Conservation (phyloP, 2,329 filamentous ascomycete species). For the Epichloe glyceriae region DNA sequence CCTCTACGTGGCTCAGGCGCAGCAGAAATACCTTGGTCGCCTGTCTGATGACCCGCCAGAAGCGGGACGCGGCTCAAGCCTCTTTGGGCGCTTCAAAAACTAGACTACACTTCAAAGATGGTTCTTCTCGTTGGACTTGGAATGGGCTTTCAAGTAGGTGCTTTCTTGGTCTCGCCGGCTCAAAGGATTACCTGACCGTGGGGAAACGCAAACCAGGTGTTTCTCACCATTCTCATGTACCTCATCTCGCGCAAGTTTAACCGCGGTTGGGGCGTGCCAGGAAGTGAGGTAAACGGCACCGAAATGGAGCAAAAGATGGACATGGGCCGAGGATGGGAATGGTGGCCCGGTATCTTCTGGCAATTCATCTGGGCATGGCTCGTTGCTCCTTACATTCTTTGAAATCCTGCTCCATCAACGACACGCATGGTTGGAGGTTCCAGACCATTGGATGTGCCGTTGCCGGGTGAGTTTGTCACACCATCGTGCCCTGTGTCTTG, state of each 20-base stretch:
- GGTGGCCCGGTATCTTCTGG: conserved; percentile 50
- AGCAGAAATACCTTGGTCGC: conserved; percentile 21
- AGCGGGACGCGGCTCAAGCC: conserved; percentile 12
- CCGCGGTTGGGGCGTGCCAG: conserved; percentile 42
- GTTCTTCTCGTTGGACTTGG: conserved; percentile 37
- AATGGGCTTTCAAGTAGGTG: conserved; percentile 40
- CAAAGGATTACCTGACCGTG: background rate
- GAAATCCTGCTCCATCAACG: conserved; percentile 46
- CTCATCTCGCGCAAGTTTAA: conserved; percentile 31
- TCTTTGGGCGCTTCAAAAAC: conserved; percentile 17
- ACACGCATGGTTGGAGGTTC: conserved; percentile 50
- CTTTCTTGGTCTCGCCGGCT: background rate
- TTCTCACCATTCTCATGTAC: conserved; percentile 45
- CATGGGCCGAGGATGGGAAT: conserved; percentile 46
- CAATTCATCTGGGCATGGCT: conserved; percentile 49
- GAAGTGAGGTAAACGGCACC: conserved; percentile 39
- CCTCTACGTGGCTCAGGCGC: conserved; percentile 40
- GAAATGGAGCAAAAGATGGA: conserved; percentile 33
- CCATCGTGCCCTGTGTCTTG: too few relatives aligned
- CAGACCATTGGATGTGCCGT: conserved; percentile 42
- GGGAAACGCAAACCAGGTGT: conserved; percentile 28
- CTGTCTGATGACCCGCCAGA: background rate
- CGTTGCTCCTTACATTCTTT: conserved; percentile 28
- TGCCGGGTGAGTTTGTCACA: conserved; percentile 22
- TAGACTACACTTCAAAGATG: conserved; percentile 30